phyloP scores from a whole-genome alignment of 345 rosid species.

The Bruguiera gymnorhiza region DNA sequence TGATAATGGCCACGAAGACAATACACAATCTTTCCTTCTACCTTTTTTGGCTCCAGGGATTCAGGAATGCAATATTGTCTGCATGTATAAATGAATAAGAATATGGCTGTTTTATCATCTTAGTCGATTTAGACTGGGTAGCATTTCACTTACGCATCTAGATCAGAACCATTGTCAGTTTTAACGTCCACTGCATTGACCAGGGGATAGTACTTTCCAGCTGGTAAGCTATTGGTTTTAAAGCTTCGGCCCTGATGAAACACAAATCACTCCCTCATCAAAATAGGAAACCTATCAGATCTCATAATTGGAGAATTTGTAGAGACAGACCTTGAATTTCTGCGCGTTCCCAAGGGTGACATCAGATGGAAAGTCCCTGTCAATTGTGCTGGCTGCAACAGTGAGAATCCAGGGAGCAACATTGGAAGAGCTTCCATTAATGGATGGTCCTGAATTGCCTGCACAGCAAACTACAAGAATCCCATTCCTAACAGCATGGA shows the following conservation, averaged over 20 bases:
- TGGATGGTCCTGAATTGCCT: slow-evolving; percentile 23
- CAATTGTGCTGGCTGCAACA: slow-evolving; percentile 25
- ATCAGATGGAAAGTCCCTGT: slow-evolving; percentile 14
- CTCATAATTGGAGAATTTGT: background rate
- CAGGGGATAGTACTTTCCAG: slow-evolving; percentile 14
- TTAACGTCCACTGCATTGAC: slow-evolving; percentile 14
- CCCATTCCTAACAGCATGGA: slow-evolving; percentile 21
- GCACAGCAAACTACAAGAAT: slow-evolving; percentile 27
- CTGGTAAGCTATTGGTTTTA: slow-evolving; percentile 14
- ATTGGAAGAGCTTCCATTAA: slow-evolving; percentile 5
- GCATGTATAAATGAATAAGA: background rate
- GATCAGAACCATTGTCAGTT: background rate
- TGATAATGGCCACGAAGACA: background rate
- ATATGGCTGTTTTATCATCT: background rate
- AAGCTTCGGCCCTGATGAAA: slow-evolving; percentile 20
- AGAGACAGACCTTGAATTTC: background rate
- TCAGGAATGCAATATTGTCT: background rate
- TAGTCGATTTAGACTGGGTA: background rate
- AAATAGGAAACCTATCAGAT: background rate
- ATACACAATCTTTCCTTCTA: background rate
- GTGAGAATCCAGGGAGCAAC: slow-evolving; percentile 22
- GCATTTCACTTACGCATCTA: slow-evolving; percentile 15
- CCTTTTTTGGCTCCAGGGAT: slow-evolving; percentile 1
- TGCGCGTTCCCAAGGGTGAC: slow-evolving; percentile 3
- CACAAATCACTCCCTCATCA: too few relatives aligned